Base-by-base conservation (phyloP, 345 rosid genomes). In the Corchorus olitorius region DNA sequence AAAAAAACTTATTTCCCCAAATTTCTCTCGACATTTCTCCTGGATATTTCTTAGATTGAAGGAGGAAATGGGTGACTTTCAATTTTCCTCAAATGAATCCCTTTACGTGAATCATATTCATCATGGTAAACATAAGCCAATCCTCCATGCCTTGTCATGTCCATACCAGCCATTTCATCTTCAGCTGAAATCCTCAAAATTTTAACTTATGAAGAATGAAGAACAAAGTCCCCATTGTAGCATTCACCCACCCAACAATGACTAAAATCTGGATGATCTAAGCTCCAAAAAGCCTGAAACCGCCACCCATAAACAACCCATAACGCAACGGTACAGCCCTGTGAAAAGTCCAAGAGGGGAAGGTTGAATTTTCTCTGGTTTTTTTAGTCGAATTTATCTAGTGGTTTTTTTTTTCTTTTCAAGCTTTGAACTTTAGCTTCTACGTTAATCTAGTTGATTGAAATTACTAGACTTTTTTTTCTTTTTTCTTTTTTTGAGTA, bases 161-260 rank as follows among this genome's bases (percentile, higher is more conserved):
- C 98, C 97, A 94, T 91, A 11, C 98, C 98, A 17, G 85, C 80
- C 92, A 87, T 85, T 80, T 94, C 98, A 76, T 93, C 98, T 5
- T 89, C 83, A 1, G 83, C 41, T 4, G 98, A 94, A 54, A 94
- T 90, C 79, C 98, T 72, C 60, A 94, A 70, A 8, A 94, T 16
- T 84, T 82, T 0, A 94, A 83, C 71, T 82, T 84, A 39, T 85
- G 83, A 4, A 94, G 92, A 0, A 88, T 14, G 6, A 67, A 89
- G 55, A 94, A 94, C 74, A 94, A 72, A 17, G 93, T 83, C 3
- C 98, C 98, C 98, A 93, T 94, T 1, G 97, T 91, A 0, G 81
- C 95, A 72, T 92, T 90, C 27, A 94, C 98, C 92, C 94, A 94
- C 19, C 94, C 98, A 0, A 65, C 65, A 8, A 94, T 86, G 56